A percentile compares a stretch with the other conserved stretches of the same genome.
phyloP scores from a whole-genome alignment of 371 early-diverging fungal genomes.

The Quaeritorhiza haematococci region DNA sequence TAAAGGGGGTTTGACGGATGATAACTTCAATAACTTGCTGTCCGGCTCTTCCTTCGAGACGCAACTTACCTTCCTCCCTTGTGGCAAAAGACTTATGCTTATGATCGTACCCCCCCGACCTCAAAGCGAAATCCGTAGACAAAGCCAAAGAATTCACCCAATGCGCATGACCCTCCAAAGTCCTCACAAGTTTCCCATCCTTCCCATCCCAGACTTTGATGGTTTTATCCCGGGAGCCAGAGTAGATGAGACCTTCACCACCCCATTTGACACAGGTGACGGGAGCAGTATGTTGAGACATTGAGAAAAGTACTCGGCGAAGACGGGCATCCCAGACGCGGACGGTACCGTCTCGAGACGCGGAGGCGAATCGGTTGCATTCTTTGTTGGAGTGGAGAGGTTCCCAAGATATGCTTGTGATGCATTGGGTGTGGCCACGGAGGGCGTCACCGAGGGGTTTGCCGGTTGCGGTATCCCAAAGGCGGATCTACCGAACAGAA shows the following conservation, averaged over 20 bases:
- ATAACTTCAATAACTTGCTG: not conserved
- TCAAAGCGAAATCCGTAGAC: conserved; percentile 81
- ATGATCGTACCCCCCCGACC: conserved; percentile 89
- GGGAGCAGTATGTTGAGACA: conserved; percentile 86
- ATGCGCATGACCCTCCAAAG: conserved; percentile 88
- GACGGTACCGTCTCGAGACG: conserved; percentile 93
- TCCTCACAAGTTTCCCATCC: conserved; percentile 76
- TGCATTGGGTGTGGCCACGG: conserved; percentile 81
- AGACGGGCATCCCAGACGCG: conserved; percentile 90
- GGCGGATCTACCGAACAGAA: conserved; percentile 31
- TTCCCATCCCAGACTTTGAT: conserved; percentile 89
- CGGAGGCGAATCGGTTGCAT: conserved; percentile 79
- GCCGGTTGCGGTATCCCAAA: conserved; percentile 86
- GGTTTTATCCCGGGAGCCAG: conserved; percentile 86
- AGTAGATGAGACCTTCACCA: conserved; percentile 88
- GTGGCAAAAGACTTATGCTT: conserved; percentile 57
- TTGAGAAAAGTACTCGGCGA: conserved; percentile 69
- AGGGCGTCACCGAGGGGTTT: conserved; percentile 73
- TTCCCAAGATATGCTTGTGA: conserved; percentile 89
- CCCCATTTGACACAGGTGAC: conserved; percentile 94
- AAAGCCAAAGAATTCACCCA: conserved; percentile 92
- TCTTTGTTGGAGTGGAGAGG: conserved; percentile 76
- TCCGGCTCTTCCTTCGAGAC: not conserved
- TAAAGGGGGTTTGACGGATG: too few relatives aligned
- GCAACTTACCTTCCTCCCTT: conserved; percentile 53